phyloP scores from a whole-genome alignment of 164 flowering plant genomes.

The Piper longum region DNA sequence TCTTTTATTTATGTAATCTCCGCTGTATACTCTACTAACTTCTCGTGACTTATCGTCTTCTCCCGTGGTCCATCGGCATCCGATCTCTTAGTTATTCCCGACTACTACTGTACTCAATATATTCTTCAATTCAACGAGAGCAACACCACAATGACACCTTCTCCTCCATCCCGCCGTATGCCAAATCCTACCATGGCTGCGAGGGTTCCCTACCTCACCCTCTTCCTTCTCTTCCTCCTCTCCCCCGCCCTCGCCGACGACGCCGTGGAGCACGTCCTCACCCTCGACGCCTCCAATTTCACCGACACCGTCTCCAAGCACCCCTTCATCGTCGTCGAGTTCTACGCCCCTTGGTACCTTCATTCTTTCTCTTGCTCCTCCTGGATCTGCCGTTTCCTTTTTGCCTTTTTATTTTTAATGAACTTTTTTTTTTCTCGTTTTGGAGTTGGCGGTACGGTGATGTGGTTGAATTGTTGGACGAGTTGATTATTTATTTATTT shows the following conservation, averaged over 20 bases:
- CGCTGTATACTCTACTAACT: no score
- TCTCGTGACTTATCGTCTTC: no score
- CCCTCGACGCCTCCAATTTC: conserved; percentile 72
- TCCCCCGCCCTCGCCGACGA: conserved; percentile 7
- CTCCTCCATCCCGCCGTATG: neutral
- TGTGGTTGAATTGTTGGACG: neutral
- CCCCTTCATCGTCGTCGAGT: conserved; percentile 77
- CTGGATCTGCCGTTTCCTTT: neutral
- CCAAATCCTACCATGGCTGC: conserved; percentile 15
- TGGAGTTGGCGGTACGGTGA: neutral
- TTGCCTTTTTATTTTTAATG: neutral
- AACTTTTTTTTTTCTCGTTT: neutral
- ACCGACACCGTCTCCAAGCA: conserved; percentile 45
- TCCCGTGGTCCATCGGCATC: no score
- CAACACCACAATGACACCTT: neutral
- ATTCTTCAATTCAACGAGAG: no score
- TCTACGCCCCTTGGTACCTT: conserved; percentile 86
- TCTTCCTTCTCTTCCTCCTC: conserved; percentile 8
- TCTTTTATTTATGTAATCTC: no score
- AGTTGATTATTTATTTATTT: neutral
- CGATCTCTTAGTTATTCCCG: no score
- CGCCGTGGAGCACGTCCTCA: conserved; percentile 46
- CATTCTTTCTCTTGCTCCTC: neutral
- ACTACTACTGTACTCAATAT: no score
- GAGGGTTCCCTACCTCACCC: conserved; percentile 20